Base-by-base conservation (phyloP, 1,284 basidiomycete genomes). In the Schizopora paradoxa region DNA sequence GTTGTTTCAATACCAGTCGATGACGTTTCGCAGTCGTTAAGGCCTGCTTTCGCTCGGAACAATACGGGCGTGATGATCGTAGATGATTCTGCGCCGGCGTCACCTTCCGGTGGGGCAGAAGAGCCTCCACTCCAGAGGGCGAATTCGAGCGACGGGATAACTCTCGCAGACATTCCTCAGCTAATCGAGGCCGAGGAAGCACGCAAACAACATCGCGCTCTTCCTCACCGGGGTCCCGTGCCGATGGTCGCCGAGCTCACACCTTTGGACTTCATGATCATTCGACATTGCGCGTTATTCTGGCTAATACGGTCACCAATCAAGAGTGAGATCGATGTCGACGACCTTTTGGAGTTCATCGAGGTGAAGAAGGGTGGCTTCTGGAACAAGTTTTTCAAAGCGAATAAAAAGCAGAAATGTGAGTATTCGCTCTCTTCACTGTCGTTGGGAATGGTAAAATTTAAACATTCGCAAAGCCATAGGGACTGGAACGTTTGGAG, bases 321-420 rank as follows among this genome's bases (percentile, higher is more conserved):
- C 35, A 82, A 78, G 49, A 90, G 94, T 53, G 76, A 85, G 50
- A 79, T 93, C 52, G 90, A 94, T 53, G 61, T 95, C 49, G 95
- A 99, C 52, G 95, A 99, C 60, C 72, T 98, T 45, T 66, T 97
- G 56, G 96, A 99, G 63, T 72, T 97, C 59, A 82, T 99, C 35
- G 94, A 98, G 64, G 75, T 74, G 29, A 89, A 96, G 71, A 97
- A 96, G 73, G 85, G 82, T 54, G 90, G 89, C 27, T 97, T 97
- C 69, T 99, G 94, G 94, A 90, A 91, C 56, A 93, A 94, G 67
- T 64, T 97, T 26, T 98, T 99, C 73, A 97, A 98, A 65, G 80
- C 77, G n/a, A 80, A 79, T 37, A 80, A 82, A 51, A 86, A 92
- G 75, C 89, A 90, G 72, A 95, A 95, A 66, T 90, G 91, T 88